Percentiles rank a stretch among this genome's conserved stretches.
phyloP scores from a whole-genome alignment of 1,284 basidiomycete species.

The Pisolithus thermaeus region DNA sequence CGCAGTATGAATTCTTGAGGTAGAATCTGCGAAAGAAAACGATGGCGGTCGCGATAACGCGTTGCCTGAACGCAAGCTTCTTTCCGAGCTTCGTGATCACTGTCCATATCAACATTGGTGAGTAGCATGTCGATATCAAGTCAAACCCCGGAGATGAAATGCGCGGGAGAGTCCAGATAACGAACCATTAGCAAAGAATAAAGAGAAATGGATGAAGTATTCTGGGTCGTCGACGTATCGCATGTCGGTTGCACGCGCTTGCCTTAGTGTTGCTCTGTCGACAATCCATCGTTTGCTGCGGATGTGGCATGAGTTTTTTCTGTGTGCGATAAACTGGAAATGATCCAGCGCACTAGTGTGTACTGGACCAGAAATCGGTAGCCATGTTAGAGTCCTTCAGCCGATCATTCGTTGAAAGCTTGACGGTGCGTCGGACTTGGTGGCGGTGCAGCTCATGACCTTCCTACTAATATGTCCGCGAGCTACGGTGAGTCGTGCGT shows the following conservation, averaged over 20 bases:
- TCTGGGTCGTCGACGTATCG: conserved; percentile 72
- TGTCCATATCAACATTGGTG: conserved; percentile 22
- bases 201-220: conserved; percentile 71
- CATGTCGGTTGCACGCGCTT: conserved; percentile 67
- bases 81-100: conserved; percentile 87
- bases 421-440: background rate
- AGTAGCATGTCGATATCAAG: no score
- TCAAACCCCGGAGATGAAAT: conserved; percentile 88
- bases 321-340: conserved; percentile 3
- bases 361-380: conserved; percentile 61
- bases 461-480: conserved; percentile 1
- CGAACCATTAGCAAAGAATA: conserved; percentile 44
- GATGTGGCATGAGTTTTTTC: conserved; percentile 12
- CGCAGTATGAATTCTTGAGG: conserved; percentile 87
- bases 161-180: no score
- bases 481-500: conserved; percentile 1
- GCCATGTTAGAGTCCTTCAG: conserved; percentile 45
- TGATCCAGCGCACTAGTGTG: conserved; percentile 41
- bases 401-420: background rate
- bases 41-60: conserved; percentile 88
- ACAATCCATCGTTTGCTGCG: conserved; percentile 83
- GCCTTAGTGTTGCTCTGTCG: conserved; percentile 32
- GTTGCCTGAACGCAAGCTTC: conserved; percentile 78
- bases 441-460: no score
- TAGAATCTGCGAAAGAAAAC: conserved; percentile 96